Evolutionary conservation across 108 stramenopile genomes (phyloP), one percentile per base, ranked within the genome.

Genomic region (Aurantiochytrium sp.): DNA sequence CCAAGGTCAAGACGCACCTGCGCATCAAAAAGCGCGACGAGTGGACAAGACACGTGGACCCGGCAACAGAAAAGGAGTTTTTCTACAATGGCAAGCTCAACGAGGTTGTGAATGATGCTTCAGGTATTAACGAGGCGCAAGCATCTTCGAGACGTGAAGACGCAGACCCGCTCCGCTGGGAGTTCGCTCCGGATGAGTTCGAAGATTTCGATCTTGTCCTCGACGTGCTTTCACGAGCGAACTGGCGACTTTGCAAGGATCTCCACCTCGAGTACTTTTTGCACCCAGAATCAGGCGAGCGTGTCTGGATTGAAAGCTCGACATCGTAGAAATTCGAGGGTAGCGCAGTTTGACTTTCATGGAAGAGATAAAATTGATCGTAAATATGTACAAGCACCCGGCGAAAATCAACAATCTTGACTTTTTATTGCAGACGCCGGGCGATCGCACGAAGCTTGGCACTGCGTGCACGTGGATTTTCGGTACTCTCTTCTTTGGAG

Each of bases 401-500:
- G 16, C 55, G 55, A n/a, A 57, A 0, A 8, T 35, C 35, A 0
- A 35, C 35, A 0, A 35, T 35, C 0, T 35, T 35, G 35, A 35
- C 35, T 35, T 35, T 35, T 35, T 35, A 8, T 57, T 16, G 16
- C 1, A 3, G 28, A 43, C 19, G 45, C 5, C 69, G 29, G 6
- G 42, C 4, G 51, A 72, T 88, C 47, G 58, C 73, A 72, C 90
- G 87, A 5, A 90, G 29, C 35, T 90, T 90, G 35, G 90, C 90
- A 89, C 90, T 90, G 21, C 90, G 28, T 16, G 90, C 23, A 6
- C 90, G 16, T 18, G 71, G 58, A 69, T 90, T 90, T 1, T 21
- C 44, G n/a, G 5, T 19, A 4, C 59, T 6, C 87, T 28, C 51
- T n/a, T 19, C 12, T 23, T 12, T 5, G 18, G 25, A 58, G 16